Conservation (phyloP, 192 early-diverging fungal species). For the Borealophlyctis nickersoniae region DNA sequence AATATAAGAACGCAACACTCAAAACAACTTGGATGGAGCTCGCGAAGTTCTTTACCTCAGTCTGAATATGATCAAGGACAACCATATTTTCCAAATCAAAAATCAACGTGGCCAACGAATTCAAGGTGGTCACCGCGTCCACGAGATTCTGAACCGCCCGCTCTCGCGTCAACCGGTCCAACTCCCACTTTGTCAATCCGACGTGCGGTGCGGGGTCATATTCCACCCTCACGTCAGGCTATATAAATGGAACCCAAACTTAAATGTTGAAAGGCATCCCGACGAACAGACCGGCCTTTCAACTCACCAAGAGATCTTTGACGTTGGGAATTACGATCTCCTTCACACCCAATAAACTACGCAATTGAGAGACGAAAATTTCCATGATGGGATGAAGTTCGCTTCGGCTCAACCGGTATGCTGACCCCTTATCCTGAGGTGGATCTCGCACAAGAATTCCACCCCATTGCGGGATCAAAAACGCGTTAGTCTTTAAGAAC, state of each 20-base stretch:
- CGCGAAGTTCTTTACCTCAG: constrained; percentile 46
- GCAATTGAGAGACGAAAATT: constrained; percentile 75
- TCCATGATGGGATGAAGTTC: constrained; percentile 76
- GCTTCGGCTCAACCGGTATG: constrained; percentile 31
- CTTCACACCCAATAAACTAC: constrained; percentile 79
- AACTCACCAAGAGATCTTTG: constrained; percentile 23
- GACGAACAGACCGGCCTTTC: neutral
- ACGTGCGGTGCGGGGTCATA: constrained; percentile 44
- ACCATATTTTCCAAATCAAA: constrained; percentile 87
- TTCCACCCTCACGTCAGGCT: constrained; percentile 28
- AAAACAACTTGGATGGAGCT: neutral
- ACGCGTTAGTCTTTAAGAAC: constrained; percentile 75
- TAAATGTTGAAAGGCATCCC: neutral
- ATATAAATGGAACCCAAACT: neutral
- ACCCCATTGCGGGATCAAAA: constrained; percentile 93
- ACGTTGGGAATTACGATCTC: constrained; percentile 33
- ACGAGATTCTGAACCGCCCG: constrained; percentile 71
- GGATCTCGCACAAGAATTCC: constrained; percentile 71
- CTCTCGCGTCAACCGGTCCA: constrained; percentile 69
- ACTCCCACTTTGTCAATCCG: constrained; percentile 80
- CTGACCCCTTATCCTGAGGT: too few species aligned
- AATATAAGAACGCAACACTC: neutral
- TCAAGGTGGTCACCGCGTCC: constrained; percentile 71
- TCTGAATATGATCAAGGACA: constrained; percentile 80
- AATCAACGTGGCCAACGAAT: constrained; percentile 76